Conservation (phyloP, 306 rosid species). For the Abrus pulchellus region DNA sequence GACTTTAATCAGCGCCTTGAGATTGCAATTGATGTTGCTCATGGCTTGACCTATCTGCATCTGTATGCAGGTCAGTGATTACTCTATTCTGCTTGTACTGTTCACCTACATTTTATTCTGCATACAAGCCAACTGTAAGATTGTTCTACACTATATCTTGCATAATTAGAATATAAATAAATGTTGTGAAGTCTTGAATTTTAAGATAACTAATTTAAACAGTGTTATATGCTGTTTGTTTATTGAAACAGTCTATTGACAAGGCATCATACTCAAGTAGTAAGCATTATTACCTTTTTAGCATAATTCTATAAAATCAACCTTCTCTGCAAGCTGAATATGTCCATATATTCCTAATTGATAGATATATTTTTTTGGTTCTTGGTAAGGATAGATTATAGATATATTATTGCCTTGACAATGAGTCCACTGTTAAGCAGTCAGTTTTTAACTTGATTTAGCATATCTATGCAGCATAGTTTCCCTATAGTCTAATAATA, state of each 20-base stretch:
- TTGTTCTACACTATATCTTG: conserved; percentile 27
- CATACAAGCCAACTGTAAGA: conserved; percentile 30
- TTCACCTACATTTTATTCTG: conserved; percentile 35
- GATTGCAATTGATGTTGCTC: conserved; percentile 97
- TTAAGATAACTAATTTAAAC: conserved; percentile 3
- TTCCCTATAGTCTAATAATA: conserved; percentile 27
- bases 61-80: conserved; percentile 76
- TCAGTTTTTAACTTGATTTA: conserved; percentile 18
- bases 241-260: conserved; percentile 22
- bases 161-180: conserved; percentile 16
- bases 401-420: background rate
- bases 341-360: background rate
- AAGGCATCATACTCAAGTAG: conserved; percentile 7
- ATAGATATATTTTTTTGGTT: background rate
- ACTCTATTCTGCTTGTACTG: conserved; percentile 31
- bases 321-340: background rate
- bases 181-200: conserved; percentile 34
- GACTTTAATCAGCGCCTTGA: conserved; percentile 98
- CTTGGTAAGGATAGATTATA: background rate
- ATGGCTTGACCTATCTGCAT: conserved; percentile 94
- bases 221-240: conserved; percentile 11
- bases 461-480: conserved; percentile 23
- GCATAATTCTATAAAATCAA: conserved; percentile 3
- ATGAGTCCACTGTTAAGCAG: background rate
- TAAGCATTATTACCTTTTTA: conserved; percentile 25